Evolutionary conservation across 106 monocot species (phyloP).

Genomic region (Dactylorhiza incarnata): DNA sequence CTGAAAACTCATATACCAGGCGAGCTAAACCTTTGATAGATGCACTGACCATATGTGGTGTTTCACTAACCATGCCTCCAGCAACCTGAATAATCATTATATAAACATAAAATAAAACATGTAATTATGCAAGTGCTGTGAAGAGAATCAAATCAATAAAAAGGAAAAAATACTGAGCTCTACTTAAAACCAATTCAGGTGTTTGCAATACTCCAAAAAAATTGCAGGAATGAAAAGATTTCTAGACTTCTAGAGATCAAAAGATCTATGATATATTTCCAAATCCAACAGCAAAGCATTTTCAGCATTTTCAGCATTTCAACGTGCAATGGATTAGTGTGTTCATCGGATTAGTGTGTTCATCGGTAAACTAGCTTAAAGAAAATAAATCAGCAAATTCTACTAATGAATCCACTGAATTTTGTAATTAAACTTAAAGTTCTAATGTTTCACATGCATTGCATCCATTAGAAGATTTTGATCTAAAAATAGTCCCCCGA

Average conservation of each 20-base stretch:
- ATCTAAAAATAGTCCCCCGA: not conserved
- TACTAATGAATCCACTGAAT: not conserved
- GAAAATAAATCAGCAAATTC: not conserved
- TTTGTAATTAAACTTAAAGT: too few species aligned
- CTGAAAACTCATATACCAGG: slow-evolving; percentile 95
- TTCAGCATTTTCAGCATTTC: not conserved
- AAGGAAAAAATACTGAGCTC: not conserved
- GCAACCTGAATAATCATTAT: slow-evolving; percentile 39
- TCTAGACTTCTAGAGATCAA: not conserved
- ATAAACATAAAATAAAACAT: not conserved
- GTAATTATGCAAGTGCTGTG: not conserved
- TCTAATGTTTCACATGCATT: too few species aligned
- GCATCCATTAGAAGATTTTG: not conserved
- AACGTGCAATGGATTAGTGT: not conserved
- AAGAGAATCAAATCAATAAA: not conserved
- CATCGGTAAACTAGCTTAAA: not conserved
- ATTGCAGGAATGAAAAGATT: not conserved
- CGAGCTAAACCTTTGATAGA: slow-evolving; percentile 86
- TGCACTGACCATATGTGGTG: slow-evolving; percentile 89
- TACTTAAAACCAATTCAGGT: not conserved
- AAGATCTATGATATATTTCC: not conserved
- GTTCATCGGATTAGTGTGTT: not conserved
- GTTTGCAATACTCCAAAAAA: not conserved
- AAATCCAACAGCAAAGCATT: not conserved
- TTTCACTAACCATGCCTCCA: slow-evolving; percentile 61